phyloP scores from a whole-genome alignment of 352 stramenopile genomes.

The Lagenidium sp. region DNA sequence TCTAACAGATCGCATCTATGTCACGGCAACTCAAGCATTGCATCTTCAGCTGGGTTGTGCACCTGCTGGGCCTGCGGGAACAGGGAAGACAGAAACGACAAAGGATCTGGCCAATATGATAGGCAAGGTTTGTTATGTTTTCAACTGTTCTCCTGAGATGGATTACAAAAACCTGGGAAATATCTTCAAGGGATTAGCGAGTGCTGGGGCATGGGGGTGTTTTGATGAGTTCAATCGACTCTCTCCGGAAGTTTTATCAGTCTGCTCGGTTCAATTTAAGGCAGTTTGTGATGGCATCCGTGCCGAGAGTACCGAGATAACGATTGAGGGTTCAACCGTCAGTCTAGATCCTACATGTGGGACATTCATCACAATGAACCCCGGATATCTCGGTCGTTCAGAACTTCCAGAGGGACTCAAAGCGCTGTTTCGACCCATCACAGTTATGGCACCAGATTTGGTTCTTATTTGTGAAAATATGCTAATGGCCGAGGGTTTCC shows the following conservation, averaged over 20 bases:
- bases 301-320: conserved; percentile 66
- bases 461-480: conserved; percentile 97
- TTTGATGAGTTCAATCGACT: conserved; percentile 96
- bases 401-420: conserved; percentile 94
- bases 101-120: conserved; percentile 92
- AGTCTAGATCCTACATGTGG: conserved; percentile 85
- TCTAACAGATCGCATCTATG: conserved; percentile 93
- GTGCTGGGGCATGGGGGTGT: conserved; percentile 90
- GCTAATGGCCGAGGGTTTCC: conserved; percentile 95
- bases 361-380: conserved; percentile 97
- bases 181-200: conserved; percentile 94
- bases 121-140: conserved; percentile 92
- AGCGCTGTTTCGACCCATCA: conserved; percentile 93
- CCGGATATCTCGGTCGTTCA: conserved; percentile 89
- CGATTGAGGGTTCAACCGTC: conserved; percentile 89
- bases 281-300: conserved; percentile 92
- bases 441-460: conserved; percentile 94
- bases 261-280: conserved; percentile 94
- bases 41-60: conserved; percentile 95
- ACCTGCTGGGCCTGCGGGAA: conserved; percentile 82
- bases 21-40: conserved; percentile 91
- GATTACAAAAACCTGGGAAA: conserved; percentile 94
- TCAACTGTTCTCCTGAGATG: conserved; percentile 95
- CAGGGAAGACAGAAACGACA: conserved; percentile 94
- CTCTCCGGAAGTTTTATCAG: conserved; percentile 87